Conservation (phyloP, 352 stramenopile species). For the Pythium plurisporium region DNA sequence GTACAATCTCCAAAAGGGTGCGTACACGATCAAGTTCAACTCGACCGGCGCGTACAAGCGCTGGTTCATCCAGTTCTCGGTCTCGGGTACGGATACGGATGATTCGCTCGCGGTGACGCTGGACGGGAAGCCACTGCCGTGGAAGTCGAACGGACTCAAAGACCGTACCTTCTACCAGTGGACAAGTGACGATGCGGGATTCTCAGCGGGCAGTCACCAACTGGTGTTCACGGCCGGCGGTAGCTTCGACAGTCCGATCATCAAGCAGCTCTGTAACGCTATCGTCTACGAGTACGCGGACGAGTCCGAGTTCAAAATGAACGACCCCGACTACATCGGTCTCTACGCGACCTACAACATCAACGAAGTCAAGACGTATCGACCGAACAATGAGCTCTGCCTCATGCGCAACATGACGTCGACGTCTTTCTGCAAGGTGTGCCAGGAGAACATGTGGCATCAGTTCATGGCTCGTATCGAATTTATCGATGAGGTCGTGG, state of each 20-base stretch:
- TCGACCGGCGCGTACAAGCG: constrained; percentile 29
- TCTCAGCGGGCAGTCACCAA: constrained; percentile 21
- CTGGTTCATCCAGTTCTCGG: constrained; percentile 26
- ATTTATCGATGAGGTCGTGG: constrained; percentile 30
- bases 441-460: constrained; percentile 37
- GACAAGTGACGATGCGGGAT: constrained; percentile 17
- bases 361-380: constrained; percentile 27
- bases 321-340: constrained; percentile 9
- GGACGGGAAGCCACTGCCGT: constrained; percentile 21
- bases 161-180: constrained; percentile 32
- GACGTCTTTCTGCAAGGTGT: constrained; percentile 32
- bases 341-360: constrained; percentile 32
- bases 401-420: constrained; percentile 42
- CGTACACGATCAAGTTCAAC: constrained; percentile 30
- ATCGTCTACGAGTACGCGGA: constrained; percentile 32
- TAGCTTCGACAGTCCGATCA: constrained; percentile 20
- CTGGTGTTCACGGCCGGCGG: constrained; percentile 27
- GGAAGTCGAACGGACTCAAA: constrained; percentile 26
- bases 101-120: constrained; percentile 27
- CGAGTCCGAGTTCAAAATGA: neutral
- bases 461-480: constrained; percentile 29
- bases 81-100: constrained; percentile 26
- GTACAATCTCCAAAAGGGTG: constrained; percentile 29
- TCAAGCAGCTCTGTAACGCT: constrained; percentile 35
- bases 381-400: constrained; percentile 33